These are phyloP conservation scores for Pichia sp. DNA, from an alignment of 1,139 yeast species.

Conservation along the genomic window DNA sequence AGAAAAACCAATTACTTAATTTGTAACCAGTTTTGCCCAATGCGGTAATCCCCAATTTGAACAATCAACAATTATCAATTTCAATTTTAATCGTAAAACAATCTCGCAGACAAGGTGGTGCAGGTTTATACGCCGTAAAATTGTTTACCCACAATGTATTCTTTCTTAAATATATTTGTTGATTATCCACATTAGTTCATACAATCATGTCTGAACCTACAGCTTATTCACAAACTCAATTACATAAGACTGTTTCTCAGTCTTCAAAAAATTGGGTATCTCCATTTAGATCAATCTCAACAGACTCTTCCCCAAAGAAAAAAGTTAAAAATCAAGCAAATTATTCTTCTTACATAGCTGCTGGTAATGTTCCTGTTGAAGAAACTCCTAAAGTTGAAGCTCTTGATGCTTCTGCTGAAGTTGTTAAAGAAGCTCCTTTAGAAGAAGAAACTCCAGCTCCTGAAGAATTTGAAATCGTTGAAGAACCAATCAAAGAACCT, in stretches of 20 bases:
- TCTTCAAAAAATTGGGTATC: slow-evolving; percentile 40
- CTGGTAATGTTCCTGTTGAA: slow-evolving; percentile 3
- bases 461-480: slow-evolving; percentile 8
- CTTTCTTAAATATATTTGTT: no score
- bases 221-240: background rate
- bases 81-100: background rate
- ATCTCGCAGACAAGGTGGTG: background rate
- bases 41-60: background rate
- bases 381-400: slow-evolving; percentile 7
- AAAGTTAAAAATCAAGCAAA: slow-evolving; percentile 6
- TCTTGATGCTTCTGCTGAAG: slow-evolving; percentile 17
- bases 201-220: background rate
- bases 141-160: no score
- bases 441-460: background rate
- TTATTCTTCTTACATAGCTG: slow-evolving; percentile 25
- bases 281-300: slow-evolving; percentile 37
- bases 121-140: background rate
- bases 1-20: background rate
- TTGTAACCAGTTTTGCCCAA: background rate
- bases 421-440: background rate
- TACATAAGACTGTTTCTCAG: slow-evolving; percentile 9
- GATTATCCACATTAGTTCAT: background rate
- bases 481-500: slow-evolving; percentile 1
- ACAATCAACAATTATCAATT: background rate
- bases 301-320: slow-evolving; percentile 13